Evolutionary conservation across 108 stramenopile species (phyloP).

Genomic region (Stephanodiscus minutulus): DNA sequence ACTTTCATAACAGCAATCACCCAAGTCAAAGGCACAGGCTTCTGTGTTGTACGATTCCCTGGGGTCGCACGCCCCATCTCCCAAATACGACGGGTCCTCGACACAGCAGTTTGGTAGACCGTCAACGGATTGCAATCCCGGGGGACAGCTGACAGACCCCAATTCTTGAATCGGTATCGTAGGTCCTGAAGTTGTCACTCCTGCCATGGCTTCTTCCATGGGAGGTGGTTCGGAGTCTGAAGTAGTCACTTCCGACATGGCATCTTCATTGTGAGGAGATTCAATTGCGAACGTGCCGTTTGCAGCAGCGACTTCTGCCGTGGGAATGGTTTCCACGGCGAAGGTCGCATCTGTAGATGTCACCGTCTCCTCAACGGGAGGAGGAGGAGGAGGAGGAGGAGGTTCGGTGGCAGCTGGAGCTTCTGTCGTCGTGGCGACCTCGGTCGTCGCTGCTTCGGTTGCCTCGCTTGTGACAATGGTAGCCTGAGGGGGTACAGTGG

Average conservation of each 20-base stretch:
- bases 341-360: too few species aligned
- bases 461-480: too few species aligned
- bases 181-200: not conserved
- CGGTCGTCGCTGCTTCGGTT: not conserved
- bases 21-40: conserved; percentile 46
- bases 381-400: too few species aligned
- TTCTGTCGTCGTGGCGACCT: conserved; percentile 9
- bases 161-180: not conserved
- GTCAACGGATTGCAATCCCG: conserved; percentile 20
- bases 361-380: too few species aligned
- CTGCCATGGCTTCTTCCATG: conserved; percentile 7
- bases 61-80: conserved; percentile 52
- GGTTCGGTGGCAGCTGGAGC: conserved; percentile 7
- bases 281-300: too few species aligned
- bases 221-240: not conserved
- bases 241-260: too few species aligned
- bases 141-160: conserved; percentile 13
- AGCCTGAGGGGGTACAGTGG: too few species aligned
- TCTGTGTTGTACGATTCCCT: conserved; percentile 51
- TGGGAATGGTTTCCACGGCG: too few species aligned
- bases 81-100: conserved; percentile 43
- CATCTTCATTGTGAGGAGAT: too few species aligned
- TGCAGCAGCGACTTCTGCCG: too few species aligned
- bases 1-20: conserved; percentile 50
- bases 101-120: conserved; percentile 47